Evolutionary conservation across 164 flowering plant genomes (phyloP).

Genomic region (Macadamia tetraphylla): DNA sequence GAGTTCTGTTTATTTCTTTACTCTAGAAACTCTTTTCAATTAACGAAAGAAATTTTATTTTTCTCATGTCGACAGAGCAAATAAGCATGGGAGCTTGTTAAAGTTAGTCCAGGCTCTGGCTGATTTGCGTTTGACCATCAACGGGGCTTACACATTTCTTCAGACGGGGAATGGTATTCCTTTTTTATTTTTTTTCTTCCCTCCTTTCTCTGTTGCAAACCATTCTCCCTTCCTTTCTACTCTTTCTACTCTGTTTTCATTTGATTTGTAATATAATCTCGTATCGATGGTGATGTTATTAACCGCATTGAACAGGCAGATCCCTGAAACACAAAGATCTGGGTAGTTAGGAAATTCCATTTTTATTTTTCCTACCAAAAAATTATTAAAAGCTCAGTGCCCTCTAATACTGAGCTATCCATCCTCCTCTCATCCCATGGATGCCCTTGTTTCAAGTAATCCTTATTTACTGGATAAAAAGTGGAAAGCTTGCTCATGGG

Average conservation of each 20-base stretch:
- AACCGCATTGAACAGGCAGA: slow-evolving; percentile 68
- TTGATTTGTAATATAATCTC: background rate
- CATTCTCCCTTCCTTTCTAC: too few relatives aligned
- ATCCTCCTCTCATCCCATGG: too few relatives aligned
- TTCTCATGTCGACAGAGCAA: slow-evolving; percentile 80
- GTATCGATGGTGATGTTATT: slow-evolving; percentile 39
- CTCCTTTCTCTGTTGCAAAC: slow-evolving; percentile 1
- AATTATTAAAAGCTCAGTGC: background rate
- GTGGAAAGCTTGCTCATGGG: too few relatives aligned
- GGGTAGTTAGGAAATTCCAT: too few relatives aligned
- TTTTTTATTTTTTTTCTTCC: background rate
- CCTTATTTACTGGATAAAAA: too few relatives aligned
- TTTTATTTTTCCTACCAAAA: too few relatives aligned
- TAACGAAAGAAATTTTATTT: background rate
- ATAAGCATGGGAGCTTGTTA: slow-evolving; percentile 59
- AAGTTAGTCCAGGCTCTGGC: slow-evolving; percentile 68
- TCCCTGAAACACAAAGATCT: background rate
- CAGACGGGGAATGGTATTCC: slow-evolving; percentile 71
- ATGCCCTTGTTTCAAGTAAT: too few relatives aligned
- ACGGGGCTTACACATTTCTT: slow-evolving; percentile 61
- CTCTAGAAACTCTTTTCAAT: too few relatives aligned
- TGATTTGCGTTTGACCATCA: slow-evolving; percentile 55
- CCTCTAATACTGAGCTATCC: too few relatives aligned
- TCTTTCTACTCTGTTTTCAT: too few relatives aligned
- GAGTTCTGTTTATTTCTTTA: too few relatives aligned